A percentile compares a stretch with the other conserved stretches of the same genome.
Evolutionary conservation across 1,284 basidiomycete genomes (phyloP).

Genomic region (Sphaerobolus stellatus): DNA sequence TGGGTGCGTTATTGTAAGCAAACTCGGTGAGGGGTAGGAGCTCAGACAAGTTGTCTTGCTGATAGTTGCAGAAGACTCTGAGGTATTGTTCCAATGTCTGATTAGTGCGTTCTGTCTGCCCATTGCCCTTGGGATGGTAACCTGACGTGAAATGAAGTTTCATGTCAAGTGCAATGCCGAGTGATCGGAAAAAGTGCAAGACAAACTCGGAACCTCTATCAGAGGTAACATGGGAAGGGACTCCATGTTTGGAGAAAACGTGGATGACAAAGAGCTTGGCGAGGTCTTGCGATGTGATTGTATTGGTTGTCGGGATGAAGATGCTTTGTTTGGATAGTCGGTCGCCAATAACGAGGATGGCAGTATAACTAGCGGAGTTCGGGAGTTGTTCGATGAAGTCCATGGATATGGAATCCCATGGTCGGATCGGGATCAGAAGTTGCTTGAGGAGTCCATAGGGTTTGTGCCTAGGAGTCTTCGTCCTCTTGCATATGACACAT

Average conservation of each 20-base stretch:
- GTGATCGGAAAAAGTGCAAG: slow-evolving; percentile 17
- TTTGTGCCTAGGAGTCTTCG: slow-evolving; percentile 31
- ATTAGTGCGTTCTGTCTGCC: slow-evolving; percentile 32
- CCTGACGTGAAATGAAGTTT: slow-evolving; percentile 12
- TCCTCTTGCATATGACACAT: slow-evolving; percentile 33
- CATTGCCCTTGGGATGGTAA: slow-evolving; percentile 34
- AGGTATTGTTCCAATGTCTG: slow-evolving; percentile 42
- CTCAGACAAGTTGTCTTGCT: slow-evolving; percentile 16
- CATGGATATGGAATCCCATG: slow-evolving; percentile 43
- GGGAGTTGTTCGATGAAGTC: slow-evolving; percentile 24
- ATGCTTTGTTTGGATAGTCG: slow-evolving; percentile 30
- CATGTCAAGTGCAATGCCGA: background rate
- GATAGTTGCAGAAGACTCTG: slow-evolving; percentile 34
- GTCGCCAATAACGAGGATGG: slow-evolving; percentile 36
- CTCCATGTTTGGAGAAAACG: slow-evolving; percentile 30
- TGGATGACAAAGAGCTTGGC: slow-evolving; percentile 29
- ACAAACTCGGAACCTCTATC: slow-evolving; percentile 30
- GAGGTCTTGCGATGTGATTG: slow-evolving; percentile 15
- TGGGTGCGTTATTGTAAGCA: slow-evolving; percentile 18
- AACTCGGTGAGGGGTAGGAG: slow-evolving; percentile 47
- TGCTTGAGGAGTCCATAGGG: slow-evolving; percentile 37
- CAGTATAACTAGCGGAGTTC: slow-evolving; percentile 23
- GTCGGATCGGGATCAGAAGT: slow-evolving; percentile 29
- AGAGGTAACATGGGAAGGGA: slow-evolving; percentile 28
- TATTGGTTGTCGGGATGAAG: background rate